Percentiles rank a stretch among this genome's conserved stretches.
Evolutionary conservation across 306 rosid genomes (phyloP).

Genomic region (Macrotyloma uniflorum): DNA sequence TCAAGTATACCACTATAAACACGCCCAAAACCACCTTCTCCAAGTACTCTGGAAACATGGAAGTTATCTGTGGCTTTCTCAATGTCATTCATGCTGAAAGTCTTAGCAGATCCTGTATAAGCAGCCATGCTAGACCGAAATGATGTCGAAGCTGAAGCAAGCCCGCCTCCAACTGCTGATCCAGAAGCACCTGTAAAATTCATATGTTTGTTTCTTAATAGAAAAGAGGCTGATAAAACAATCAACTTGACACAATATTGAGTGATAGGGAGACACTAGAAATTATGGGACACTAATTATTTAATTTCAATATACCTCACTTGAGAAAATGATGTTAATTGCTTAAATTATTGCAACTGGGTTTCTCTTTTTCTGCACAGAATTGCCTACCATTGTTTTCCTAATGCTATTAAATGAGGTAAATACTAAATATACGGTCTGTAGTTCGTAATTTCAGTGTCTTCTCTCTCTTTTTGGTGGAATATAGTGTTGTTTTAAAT

Average conservation of each 20-base stretch:
- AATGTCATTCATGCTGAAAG: slow-evolving; percentile 74
- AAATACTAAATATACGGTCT: slow-evolving; percentile 15
- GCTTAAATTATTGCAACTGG: slow-evolving; percentile 3
- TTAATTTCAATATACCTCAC: background rate
- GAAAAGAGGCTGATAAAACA: background rate
- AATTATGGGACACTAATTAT: slow-evolving; percentile 25
- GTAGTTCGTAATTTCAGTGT: background rate
- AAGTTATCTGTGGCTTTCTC: slow-evolving; percentile 77
- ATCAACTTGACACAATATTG: slow-evolving; percentile 5
- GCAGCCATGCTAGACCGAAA: slow-evolving; percentile 84
- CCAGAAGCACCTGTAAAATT: slow-evolving; percentile 66
- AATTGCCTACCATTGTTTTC: background rate
- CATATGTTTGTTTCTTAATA: background rate
- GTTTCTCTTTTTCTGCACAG: background rate
- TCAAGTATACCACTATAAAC: slow-evolving; percentile 85
- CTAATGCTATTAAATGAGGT: slow-evolving; percentile 17
- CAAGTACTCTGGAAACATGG: slow-evolving; percentile 69
- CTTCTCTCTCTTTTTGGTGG: background rate
- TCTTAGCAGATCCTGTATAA: slow-evolving; percentile 86
- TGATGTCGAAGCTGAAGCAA: slow-evolving; percentile 71
- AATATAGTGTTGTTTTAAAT: slow-evolving; percentile 5
- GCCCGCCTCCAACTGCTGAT: slow-evolving; percentile 61
- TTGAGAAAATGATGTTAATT: slow-evolving; percentile 4
- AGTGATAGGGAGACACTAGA: background rate
- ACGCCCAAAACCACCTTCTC: slow-evolving; percentile 98